Evolutionary conservation across 495 filamentous ascomycete genomes (phyloP).

Genomic region (Tuber calosporum): DNA sequence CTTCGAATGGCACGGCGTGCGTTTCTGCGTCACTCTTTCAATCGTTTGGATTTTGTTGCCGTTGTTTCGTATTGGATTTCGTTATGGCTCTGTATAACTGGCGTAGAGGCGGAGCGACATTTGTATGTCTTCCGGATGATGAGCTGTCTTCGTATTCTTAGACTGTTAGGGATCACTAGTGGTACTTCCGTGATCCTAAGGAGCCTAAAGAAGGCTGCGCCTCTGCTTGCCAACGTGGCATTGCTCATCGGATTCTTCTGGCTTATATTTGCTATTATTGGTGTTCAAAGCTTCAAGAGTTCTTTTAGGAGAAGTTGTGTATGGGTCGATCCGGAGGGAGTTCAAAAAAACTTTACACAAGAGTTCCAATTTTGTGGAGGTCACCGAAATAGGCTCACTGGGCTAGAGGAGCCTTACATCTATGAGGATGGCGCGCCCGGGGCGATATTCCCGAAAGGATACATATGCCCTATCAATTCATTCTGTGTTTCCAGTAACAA

Average conservation of each 20-base stretch:
- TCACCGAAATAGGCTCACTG: slow-evolving; percentile 56
- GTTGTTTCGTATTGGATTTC: slow-evolving; percentile 95
- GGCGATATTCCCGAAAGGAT: slow-evolving; percentile 65
- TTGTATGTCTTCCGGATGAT: slow-evolving; percentile 93
- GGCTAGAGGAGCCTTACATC: slow-evolving; percentile 60
- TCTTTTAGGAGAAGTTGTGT: slow-evolving; percentile 82
- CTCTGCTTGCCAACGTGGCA: slow-evolving; percentile 86
- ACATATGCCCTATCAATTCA: slow-evolving; percentile 75
- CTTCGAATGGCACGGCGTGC: slow-evolving; percentile 79
- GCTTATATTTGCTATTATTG: slow-evolving; percentile 94
- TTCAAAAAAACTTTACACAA: slow-evolving; percentile 48
- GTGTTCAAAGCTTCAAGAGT: slow-evolving; percentile 95
- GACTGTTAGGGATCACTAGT: slow-evolving; percentile 79
- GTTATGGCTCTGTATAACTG: slow-evolving; percentile 61
- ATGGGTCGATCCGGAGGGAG: slow-evolving; percentile 53
- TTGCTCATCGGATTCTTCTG: slow-evolving; percentile 98
- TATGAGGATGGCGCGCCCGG: slow-evolving; percentile 46
- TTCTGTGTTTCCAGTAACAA: slow-evolving; percentile 70
- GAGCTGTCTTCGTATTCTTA: slow-evolving; percentile 82
- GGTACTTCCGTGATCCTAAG: slow-evolving; percentile 88
- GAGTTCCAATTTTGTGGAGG: slow-evolving; percentile 78
- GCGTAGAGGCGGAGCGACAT: slow-evolving; percentile 59
- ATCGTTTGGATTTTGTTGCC: slow-evolving; percentile 88
- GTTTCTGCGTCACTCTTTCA: slow-evolving; percentile 90
- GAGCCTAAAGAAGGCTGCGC: slow-evolving; percentile 91